Evolutionary conservation across 83 land plant species (phyloP), one percentile per base, ranked within the genome.

Genomic region (Isoetes engelmannii): DNA sequence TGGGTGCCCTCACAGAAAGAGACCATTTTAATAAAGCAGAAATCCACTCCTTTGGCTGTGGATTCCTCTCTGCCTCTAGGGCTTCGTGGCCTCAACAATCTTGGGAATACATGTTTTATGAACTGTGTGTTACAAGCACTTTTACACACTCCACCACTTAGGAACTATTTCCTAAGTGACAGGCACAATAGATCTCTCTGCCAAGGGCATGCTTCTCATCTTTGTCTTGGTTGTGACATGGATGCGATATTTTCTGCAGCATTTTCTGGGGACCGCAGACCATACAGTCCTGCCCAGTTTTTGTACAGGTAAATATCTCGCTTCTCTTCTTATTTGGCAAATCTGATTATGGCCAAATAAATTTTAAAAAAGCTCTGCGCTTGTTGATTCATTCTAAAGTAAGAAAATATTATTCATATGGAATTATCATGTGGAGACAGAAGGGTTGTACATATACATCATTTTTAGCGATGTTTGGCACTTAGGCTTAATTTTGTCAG

Each of bases 71-170:
- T 75, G n/a, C 97, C 92, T 0, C 75, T 68, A 50, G 97, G 97
- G 3, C 72, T 92, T 75, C 55, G 97, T 48, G 97, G 97, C 5
- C 60, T 92, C 48, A 89, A 84, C 54, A 92, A 92, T 49, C 67
- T 92, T 45, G 97, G 97, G 1, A 92, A 79, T 50, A 88, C 97
- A 17, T 92, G 97, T 60, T 92, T 89, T 60, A 88, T 92, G 93
- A 92, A 92, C 63, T 92, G 89, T 41, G 89, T 92, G 13, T 71
- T 92, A 65, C 97, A 92, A 72, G 92, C 90, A n/a, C 77, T 92
- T 54, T 74, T 92, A n/a, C 97, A 92, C 57, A 85, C 90, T 0
- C 90, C 93, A 20, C 97, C 93, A 58, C 51, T 92, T 63, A 78
- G 87, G 70, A 92, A 85, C 48, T 92, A 82, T 48, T 92, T 92